Evolutionary conservation across 2,329 filamentous ascomycete species (phyloP).

Genomic region (Pyricularia pennisetigena): DNA sequence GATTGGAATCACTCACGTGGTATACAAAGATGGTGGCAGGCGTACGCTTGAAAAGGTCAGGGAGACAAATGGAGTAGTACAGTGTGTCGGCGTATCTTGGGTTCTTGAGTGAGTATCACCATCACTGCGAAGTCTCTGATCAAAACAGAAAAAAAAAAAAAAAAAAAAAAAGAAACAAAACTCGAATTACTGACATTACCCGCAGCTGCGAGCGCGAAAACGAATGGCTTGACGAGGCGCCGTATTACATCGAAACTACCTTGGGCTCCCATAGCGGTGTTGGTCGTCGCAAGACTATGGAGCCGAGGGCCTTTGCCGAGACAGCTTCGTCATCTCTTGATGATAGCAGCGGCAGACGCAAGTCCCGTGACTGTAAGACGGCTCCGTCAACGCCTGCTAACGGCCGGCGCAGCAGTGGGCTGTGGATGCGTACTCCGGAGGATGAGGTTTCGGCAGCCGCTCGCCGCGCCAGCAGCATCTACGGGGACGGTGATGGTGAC

Average conservation of each 20-base stretch:
- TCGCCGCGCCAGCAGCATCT: slow-evolving; percentile 11
- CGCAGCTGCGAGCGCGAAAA: slow-evolving; percentile 65
- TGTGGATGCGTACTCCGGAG: slow-evolving; percentile 46
- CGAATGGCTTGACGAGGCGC: slow-evolving; percentile 63
- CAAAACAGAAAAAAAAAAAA: too few species aligned
- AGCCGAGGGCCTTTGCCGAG: slow-evolving; percentile 59
- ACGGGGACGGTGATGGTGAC: slow-evolving; percentile 18
- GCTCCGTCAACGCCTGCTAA: slow-evolving; percentile 34
- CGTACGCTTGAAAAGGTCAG: slow-evolving; percentile 74
- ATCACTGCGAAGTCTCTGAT: not conserved
- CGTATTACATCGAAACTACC: slow-evolving; percentile 59
- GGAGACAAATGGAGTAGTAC: slow-evolving; percentile 61
- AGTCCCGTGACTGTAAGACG: slow-evolving; percentile 24
- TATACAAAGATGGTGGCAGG: slow-evolving; percentile 80
- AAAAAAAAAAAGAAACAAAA: slow-evolving; percentile 15
- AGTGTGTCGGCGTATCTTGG: slow-evolving; percentile 83
- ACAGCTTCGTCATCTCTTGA: slow-evolving; percentile 40
- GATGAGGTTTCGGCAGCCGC: slow-evolving; percentile 15
- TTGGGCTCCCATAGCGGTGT: slow-evolving; percentile 59
- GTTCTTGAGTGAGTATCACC: slow-evolving; percentile 64
- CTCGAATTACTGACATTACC: not conserved
- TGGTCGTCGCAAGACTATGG: slow-evolving; percentile 72
- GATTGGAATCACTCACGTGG: slow-evolving; percentile 75
- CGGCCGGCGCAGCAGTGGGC: slow-evolving; percentile 38
- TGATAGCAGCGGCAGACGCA: slow-evolving; percentile 13